These are phyloP conservation scores for Stipa capillata DNA, from an alignment of 176 grass and related monocot species.

Conservation along the genomic window DNA sequence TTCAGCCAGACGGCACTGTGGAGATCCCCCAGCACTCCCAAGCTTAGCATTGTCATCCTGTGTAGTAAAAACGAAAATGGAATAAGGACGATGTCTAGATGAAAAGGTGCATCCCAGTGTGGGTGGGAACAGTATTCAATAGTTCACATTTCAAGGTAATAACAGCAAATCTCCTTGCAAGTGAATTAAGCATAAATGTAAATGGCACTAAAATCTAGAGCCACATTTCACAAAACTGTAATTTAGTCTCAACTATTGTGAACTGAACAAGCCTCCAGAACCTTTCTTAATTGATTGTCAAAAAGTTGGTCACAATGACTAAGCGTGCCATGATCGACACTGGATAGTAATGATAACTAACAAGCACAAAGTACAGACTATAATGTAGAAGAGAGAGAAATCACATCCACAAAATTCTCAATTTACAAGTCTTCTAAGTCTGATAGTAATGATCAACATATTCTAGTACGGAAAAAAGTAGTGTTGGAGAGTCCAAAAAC, in stretches of 20 bases:
- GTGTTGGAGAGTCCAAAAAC: not conserved
- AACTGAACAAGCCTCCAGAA: not conserved
- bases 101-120: not conserved
- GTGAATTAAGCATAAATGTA: not conserved
- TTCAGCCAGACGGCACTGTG: constrained; percentile 41
- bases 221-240: not conserved
- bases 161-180: not conserved
- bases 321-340: not conserved
- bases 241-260: not conserved
- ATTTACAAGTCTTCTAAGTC: not conserved
- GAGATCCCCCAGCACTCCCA: constrained; percentile 50
- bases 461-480: not conserved
- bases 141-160: not conserved
- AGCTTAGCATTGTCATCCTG: constrained; percentile 43
- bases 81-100: not conserved
- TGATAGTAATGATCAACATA: not conserved
- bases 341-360: not conserved
- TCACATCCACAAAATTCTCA: not conserved
- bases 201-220: not conserved
- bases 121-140: not conserved
- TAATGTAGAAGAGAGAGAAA: not conserved
- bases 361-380: not conserved
- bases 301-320: not conserved
- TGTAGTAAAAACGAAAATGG: not conserved
- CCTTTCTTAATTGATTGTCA: not conserved